phyloP scores from a whole-genome alignment of 257 asterid genomes.

The Striga asiatica region DNA sequence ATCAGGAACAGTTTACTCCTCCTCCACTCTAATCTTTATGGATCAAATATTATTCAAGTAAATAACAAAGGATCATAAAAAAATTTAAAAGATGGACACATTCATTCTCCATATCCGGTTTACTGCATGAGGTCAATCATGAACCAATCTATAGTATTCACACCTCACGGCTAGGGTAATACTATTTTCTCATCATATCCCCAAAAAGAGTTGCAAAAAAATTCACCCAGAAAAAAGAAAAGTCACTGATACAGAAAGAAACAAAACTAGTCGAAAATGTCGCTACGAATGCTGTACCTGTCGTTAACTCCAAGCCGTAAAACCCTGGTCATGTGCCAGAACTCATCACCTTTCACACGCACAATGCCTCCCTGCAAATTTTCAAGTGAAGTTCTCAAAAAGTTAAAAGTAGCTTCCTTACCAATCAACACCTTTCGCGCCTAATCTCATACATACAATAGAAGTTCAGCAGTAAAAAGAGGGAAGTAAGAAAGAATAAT shows the following conservation, averaged over 20 bases:
- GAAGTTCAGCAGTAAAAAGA: neutral
- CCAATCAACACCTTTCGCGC: neutral
- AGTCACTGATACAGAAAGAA: neutral
- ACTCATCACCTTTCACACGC: constrained; percentile 81
- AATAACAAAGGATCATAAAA: too few species aligned
- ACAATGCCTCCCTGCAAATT: constrained; percentile 65
- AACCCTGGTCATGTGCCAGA: constrained; percentile 95
- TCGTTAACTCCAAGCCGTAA: constrained; percentile 58
- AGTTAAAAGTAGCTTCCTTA: too few species aligned
- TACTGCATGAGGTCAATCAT: neutral
- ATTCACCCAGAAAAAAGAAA: too few species aligned
- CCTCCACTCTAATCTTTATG: neutral
- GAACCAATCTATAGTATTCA: neutral
- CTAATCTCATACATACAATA: neutral
- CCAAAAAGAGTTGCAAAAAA: too few species aligned
- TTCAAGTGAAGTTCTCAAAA: constrained; percentile 5
- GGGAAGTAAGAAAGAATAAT: neutral
- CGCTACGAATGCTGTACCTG: constrained; percentile 34
- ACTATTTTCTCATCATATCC: too few species aligned
- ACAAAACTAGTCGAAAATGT: neutral
- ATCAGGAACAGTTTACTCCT: neutral
- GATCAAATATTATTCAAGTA: too few species aligned
- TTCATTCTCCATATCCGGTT: too few species aligned
- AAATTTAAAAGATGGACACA: too few species aligned
- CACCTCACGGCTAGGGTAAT: too few species aligned